A percentile compares a stretch with the other conserved stretches of the same genome.
These are phyloP conservation scores for Saccharum officinarum DNA, from an alignment of 176 grass and related monocot species.

Conservation along the genomic window DNA sequence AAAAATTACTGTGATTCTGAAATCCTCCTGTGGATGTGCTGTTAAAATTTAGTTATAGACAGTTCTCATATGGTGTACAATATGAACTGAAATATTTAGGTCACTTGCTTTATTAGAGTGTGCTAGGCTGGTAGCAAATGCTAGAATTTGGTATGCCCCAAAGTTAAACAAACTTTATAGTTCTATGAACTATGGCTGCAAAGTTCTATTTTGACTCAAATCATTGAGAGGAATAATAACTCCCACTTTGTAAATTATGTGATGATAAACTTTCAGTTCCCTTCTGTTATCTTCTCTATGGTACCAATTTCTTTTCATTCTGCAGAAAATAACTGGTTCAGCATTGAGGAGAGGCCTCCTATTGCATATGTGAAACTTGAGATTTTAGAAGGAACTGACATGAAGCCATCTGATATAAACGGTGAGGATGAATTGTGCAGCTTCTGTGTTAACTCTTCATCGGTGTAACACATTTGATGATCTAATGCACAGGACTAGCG, in stretches of 20 bases:
- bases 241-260: neutral
- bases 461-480: constrained; percentile 24
- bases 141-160: neutral
- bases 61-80: neutral
- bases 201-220: constrained; percentile 7
- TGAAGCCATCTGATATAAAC: constrained; percentile 95
- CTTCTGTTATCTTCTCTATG: constrained; percentile 15
- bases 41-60: neutral
- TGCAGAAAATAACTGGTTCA: constrained; percentile 82
- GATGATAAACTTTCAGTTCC: constrained; percentile 5
- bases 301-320: constrained; percentile 13
- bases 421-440: constrained; percentile 46
- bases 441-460: constrained; percentile 19
- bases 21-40: neutral
- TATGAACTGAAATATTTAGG: constrained; percentile 5
- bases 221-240: constrained; percentile 5
- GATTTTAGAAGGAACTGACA: constrained; percentile 88
- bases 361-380: constrained; percentile 80
- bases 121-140: constrained; percentile 27
- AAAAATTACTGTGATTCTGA: neutral
- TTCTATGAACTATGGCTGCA: neutral
- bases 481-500: constrained; percentile 60
- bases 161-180: constrained; percentile 1
- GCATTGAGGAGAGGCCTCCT: constrained; percentile 76
- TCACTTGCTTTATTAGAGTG: constrained; percentile 20